Evolutionary conservation across 1,284 basidiomycete species (phyloP).

Genomic region (Marasmius fiardii): DNA sequence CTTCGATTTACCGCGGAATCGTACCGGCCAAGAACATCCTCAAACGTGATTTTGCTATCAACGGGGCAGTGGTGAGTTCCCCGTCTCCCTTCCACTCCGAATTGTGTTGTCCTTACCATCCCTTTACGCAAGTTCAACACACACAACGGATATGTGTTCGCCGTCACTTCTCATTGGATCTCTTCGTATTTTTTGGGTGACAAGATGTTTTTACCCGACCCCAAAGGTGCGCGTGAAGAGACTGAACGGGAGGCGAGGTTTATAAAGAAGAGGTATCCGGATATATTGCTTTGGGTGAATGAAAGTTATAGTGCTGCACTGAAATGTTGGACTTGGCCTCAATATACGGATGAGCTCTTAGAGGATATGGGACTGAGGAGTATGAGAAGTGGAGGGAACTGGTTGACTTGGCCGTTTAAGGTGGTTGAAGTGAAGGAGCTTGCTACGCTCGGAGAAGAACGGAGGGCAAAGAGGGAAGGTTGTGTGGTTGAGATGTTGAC

Average conservation of each 20-base stretch:
- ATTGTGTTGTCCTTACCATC: neutral
- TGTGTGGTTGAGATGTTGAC: too few relatives aligned
- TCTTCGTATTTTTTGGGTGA: constrained; percentile 36
- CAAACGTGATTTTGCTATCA: constrained; percentile 56
- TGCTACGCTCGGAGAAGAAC: constrained; percentile 33
- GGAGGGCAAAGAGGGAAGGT: constrained; percentile 16
- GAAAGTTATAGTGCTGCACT: constrained; percentile 43
- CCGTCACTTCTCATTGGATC: constrained; percentile 59
- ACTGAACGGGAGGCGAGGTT: constrained; percentile 44
- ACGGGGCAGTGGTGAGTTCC: constrained; percentile 41
- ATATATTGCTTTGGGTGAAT: constrained; percentile 39
- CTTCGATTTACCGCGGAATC: constrained; percentile 51
- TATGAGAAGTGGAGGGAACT: constrained; percentile 54
- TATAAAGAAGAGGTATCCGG: constrained; percentile 48
- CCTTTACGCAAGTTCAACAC: constrained; percentile 35
- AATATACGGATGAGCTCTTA: constrained; percentile 49
- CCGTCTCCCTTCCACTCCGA: neutral
- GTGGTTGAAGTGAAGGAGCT: constrained; percentile 48
- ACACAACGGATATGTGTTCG: constrained; percentile 39
- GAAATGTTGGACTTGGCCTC: constrained; percentile 55
- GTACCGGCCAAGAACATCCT: constrained; percentile 54
- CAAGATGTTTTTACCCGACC: constrained; percentile 39
- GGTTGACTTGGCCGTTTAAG: constrained; percentile 59
- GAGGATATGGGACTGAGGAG: constrained; percentile 48
- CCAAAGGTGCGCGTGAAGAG: constrained; percentile 37